Percentiles rank a stretch among this genome's conserved stretches.
Evolutionary conservation across 1,139 yeast species (phyloP).

Genomic region (Taiozyma sp.): DNA sequence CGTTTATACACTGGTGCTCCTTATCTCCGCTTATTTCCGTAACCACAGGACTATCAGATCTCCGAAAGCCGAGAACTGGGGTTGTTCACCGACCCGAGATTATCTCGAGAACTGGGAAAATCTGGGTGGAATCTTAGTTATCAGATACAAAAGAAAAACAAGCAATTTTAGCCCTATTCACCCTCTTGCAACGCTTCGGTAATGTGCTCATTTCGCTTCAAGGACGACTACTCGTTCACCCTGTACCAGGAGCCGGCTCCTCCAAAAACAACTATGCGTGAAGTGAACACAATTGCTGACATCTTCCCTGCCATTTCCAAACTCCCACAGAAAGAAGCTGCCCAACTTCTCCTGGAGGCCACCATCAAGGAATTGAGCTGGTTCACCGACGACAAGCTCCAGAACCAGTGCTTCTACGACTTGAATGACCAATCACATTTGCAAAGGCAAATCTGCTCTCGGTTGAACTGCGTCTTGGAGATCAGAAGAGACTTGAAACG

Average conservation of each 20-base stretch:
- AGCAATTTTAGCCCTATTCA: background rate
- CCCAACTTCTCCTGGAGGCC: slow-evolving; percentile 42
- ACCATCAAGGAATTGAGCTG: slow-evolving; percentile 74
- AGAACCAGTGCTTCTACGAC: slow-evolving; percentile 30
- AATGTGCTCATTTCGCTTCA: background rate
- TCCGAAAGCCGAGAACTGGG: background rate
- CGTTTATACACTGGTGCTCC: background rate
- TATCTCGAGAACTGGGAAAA: background rate
- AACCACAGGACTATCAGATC: background rate
- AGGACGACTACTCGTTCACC: background rate
- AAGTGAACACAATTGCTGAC: slow-evolving; percentile 56
- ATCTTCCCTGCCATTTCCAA: slow-evolving; percentile 77
- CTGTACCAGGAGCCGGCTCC: background rate
- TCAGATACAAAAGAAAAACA: background rate
- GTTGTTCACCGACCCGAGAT: background rate
- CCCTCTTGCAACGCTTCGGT: background rate
- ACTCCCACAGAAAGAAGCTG: slow-evolving; percentile 97
- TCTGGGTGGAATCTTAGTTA: background rate
- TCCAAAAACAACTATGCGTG: background rate
- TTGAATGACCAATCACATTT: slow-evolving; percentile 13
- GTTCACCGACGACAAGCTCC: slow-evolving; percentile 22
- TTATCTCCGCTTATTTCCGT: background rate
- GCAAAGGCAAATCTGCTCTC: background rate
- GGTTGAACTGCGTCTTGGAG: background rate
- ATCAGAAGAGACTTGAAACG: background rate